A percentile compares a stretch with the other conserved stretches of the same genome.
Conservation (phyloP, 441 rosid genomes). For the Croton laevigatus region DNA sequence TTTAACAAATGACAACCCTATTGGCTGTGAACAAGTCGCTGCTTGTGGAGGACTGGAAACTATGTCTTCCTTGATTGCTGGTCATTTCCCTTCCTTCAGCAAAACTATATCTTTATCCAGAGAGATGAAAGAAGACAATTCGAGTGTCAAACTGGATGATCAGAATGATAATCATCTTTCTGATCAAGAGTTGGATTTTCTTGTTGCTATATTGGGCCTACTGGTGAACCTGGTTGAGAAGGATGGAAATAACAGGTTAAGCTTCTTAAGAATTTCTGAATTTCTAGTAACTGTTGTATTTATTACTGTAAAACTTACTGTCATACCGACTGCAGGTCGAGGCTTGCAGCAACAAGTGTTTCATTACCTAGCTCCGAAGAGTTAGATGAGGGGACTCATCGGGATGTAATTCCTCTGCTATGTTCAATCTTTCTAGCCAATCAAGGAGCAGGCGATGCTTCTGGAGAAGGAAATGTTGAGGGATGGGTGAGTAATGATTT, state of each 20-base stretch:
- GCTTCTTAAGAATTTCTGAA: constrained; percentile 12
- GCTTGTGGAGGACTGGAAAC: constrained; percentile 79
- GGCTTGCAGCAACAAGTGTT: constrained; percentile 73
- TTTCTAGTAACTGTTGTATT: neutral
- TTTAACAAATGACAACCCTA: constrained; percentile 80
- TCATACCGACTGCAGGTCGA: constrained; percentile 48
- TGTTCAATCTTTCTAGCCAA: constrained; percentile 88
- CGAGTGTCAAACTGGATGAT: constrained; percentile 24
- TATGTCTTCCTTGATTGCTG: constrained; percentile 67
- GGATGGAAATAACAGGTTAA: constrained; percentile 82
- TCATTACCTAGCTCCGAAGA: constrained; percentile 49
- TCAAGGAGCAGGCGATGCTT: constrained; percentile 60
- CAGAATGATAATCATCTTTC: constrained; percentile 53
- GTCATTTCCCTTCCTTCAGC: constrained; percentile 74
- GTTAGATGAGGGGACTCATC: constrained; percentile 40
- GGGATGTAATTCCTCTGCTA: constrained; percentile 68
- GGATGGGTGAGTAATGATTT: constrained; percentile 56
- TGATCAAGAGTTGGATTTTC: constrained; percentile 91
- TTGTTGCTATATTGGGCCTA: constrained; percentile 88
- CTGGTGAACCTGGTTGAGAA: constrained; percentile 96
- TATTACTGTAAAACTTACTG: neutral
- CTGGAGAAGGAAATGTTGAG: constrained; percentile 52
- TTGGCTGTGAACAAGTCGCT: constrained; percentile 86
- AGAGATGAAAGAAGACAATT: constrained; percentile 34
- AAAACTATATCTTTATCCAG: constrained; percentile 36